Percentiles rank a stretch among this genome's conserved stretches.
Conservation (phyloP, 2,329 filamentous ascomycete species). For the Talaromyces sp. region DNA sequence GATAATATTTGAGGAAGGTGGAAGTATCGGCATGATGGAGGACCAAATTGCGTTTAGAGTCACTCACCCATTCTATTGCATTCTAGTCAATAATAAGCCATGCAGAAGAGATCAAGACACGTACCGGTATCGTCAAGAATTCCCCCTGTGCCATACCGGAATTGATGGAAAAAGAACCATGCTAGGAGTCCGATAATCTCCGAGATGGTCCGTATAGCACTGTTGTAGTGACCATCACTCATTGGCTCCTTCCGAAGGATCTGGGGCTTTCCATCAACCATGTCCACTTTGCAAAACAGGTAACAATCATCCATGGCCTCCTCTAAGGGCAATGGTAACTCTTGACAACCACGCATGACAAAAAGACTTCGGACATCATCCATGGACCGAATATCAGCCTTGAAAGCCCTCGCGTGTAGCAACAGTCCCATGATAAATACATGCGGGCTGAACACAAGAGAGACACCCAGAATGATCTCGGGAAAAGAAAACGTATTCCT, state of each 20-base stretch:
- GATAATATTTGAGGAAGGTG: conserved; percentile 27
- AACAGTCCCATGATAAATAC: conserved; percentile 24
- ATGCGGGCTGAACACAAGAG: conserved; percentile 22
- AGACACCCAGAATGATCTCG: neutral
- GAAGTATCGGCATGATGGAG: conserved; percentile 22
- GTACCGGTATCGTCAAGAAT: conserved; percentile 24
- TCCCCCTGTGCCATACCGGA: conserved; percentile 22
- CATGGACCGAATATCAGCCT: conserved; percentile 18
- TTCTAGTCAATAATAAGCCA: neutral
- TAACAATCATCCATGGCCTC: conserved; percentile 24
- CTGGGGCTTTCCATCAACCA: conserved; percentile 19
- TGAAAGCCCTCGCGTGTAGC: conserved; percentile 22
- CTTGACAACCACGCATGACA: conserved; percentile 20
- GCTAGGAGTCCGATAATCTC: conserved; percentile 24
- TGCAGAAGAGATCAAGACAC: conserved; percentile 11
- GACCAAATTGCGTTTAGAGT: conserved; percentile 24
- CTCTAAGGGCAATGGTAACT: conserved; percentile 23
- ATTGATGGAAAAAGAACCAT: conserved; percentile 24
- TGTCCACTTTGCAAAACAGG: conserved; percentile 23
- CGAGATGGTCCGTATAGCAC: conserved; percentile 19
- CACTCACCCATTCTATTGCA: conserved; percentile 22
- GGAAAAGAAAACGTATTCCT: neutral
- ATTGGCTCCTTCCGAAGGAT: conserved; percentile 22
- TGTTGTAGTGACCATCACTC: conserved; percentile 15
- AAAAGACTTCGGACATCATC: conserved; percentile 23